Percentiles rank a stretch among this genome's conserved stretches.
Evolutionary conservation across 2,329 filamentous ascomycete species (phyloP).

Genomic region (Leptosphaerulina australis): DNA sequence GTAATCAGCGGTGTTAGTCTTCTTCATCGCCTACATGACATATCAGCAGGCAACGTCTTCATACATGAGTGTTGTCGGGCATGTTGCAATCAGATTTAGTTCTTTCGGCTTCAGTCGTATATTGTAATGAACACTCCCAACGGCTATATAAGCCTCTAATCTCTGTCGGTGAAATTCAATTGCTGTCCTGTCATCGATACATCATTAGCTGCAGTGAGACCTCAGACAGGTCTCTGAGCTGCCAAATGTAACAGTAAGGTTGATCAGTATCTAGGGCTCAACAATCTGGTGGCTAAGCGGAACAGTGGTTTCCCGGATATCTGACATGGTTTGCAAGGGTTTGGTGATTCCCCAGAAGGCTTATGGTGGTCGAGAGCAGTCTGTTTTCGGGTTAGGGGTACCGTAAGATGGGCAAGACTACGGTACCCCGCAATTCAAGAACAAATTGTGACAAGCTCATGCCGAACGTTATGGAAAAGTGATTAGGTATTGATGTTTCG

Average conservation of each 20-base stretch:
- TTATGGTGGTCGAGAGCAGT: constrained; percentile 1
- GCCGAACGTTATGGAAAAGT: not conserved
- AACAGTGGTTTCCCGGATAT: not conserved
- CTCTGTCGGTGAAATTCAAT: not conserved
- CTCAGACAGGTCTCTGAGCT: not conserved
- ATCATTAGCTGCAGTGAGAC: not conserved
- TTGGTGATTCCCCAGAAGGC: not conserved
- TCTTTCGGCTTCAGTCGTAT: too few relatives aligned
- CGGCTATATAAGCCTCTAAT: not conserved
- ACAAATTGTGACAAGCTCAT: constrained; percentile 1
- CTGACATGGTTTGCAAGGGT: not conserved
- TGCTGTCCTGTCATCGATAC: not conserved
- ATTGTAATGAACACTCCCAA: too few relatives aligned
- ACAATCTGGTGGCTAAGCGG: not conserved
- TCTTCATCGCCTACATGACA: too few relatives aligned
- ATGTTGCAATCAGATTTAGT: too few relatives aligned
- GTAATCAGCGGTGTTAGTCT: too few relatives aligned
- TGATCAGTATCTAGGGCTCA: constrained; percentile 1
- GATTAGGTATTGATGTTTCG: not conserved
- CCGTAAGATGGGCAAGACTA: not conserved
- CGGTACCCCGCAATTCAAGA: constrained; percentile 5
- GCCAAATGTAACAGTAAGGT: not conserved
- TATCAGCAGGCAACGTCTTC: too few relatives aligned
- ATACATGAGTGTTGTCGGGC: too few relatives aligned
- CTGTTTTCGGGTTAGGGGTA: not conserved